Evolutionary conservation across 805 yeast genomes (phyloP).

Genomic region (Lipomyces orientalis): DNA sequence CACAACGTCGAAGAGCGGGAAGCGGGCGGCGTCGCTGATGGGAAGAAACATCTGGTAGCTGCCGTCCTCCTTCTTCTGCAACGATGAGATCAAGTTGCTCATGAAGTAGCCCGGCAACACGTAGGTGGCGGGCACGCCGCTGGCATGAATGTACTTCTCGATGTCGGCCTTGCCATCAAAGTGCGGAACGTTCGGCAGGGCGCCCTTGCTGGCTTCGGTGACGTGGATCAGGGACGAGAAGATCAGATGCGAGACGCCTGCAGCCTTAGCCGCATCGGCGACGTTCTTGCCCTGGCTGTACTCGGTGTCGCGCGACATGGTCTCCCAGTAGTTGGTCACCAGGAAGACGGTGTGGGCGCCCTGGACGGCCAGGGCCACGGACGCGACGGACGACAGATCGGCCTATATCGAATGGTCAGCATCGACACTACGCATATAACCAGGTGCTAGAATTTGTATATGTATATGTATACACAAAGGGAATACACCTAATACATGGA

Average conservation of each 20-base stretch:
- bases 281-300: conserved; percentile 12
- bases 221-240: conserved; percentile 13
- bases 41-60: not conserved
- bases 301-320: not conserved
- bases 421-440: not conserved
- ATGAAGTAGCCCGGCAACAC: conserved; percentile 13
- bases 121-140: conserved; percentile 9
- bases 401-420: conserved; percentile 16
- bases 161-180: conserved; percentile 13
- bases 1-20: conserved; percentile 10
- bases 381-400: conserved; percentile 4
- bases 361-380: not conserved
- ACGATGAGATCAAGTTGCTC: not conserved
- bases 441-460: no score
- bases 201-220: conserved; percentile 10
- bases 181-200: conserved; percentile 6
- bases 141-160: conserved; percentile 16
- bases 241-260: conserved; percentile 15
- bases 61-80: conserved; percentile 6
- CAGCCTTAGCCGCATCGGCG: conserved; percentile 13
- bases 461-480: not conserved
- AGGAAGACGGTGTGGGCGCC: conserved; percentile 14
- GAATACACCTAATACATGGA: not conserved
- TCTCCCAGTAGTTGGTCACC: conserved; percentile 6
- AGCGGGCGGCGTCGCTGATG: not conserved